Percentiles rank a stretch among this genome's conserved stretches.
These are phyloP conservation scores for Rhodotorula sp. DNA, from an alignment of 1,284 basidiomycete species.

Conservation along the genomic window DNA sequence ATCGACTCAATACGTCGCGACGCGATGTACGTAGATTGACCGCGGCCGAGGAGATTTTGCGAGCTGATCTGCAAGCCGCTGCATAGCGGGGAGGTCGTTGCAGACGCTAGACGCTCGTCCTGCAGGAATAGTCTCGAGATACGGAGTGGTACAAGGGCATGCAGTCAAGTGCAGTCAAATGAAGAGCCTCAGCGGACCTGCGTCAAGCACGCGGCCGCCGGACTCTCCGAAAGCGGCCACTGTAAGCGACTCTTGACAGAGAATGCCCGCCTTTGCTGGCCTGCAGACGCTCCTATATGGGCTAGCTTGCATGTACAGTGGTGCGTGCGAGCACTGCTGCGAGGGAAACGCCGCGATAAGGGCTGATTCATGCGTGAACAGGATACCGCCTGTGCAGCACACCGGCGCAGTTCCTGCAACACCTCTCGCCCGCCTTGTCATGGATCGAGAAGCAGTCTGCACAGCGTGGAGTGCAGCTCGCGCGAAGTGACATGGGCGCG, in stretches of 20 bases:
- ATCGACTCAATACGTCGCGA: too few relatives aligned
- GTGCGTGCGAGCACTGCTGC: neutral
- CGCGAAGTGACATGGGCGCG: neutral
- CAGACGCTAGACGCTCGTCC: too few relatives aligned
- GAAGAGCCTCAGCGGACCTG: too few relatives aligned
- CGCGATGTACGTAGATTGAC: too few relatives aligned
- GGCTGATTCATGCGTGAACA: neutral
- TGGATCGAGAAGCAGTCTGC: neutral
- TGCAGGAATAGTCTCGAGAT: too few relatives aligned
- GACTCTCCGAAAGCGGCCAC: too few relatives aligned
- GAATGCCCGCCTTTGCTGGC: conserved; percentile 11
- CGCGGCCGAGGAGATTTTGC: too few relatives aligned
- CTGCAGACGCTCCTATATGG: conserved; percentile 7
- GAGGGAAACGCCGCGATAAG: neutral
- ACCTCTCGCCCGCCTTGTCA: neutral
- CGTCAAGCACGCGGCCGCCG: too few relatives aligned
- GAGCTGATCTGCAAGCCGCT: too few relatives aligned
- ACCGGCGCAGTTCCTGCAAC: neutral
- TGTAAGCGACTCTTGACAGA: neutral
- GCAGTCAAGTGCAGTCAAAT: too few relatives aligned
- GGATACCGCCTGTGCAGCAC: neutral
- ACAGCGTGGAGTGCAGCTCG: neutral
- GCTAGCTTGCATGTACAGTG: neutral
- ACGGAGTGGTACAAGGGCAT: too few relatives aligned
- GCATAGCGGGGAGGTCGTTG: too few relatives aligned